phyloP scores from a whole-genome alignment of 768 basidiomycete species.

The Pulveroboletus sp. region DNA sequence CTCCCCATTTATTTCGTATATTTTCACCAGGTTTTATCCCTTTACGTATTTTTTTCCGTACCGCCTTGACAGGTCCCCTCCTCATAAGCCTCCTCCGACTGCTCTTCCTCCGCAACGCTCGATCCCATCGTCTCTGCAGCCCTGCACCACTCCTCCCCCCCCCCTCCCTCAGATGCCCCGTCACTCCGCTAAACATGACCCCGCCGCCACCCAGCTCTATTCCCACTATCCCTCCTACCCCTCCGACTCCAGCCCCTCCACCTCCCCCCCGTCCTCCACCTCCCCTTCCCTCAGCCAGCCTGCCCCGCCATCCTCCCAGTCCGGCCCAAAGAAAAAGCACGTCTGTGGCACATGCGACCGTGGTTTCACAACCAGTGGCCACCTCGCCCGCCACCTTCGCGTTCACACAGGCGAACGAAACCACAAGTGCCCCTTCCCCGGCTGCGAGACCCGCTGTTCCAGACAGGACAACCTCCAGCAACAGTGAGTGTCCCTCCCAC shows the following conservation, averaged over 20 bases:
- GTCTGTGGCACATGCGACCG: slow-evolving; percentile 70
- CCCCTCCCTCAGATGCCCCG: slow-evolving; percentile 25
- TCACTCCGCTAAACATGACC: slow-evolving; percentile 28
- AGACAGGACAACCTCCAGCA: slow-evolving; percentile 78
- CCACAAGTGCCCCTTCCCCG: slow-evolving; percentile 93
- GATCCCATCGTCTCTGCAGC: slow-evolving; percentile 25
- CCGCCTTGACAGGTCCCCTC: slow-evolving; percentile 33
- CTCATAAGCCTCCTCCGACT: slow-evolving; percentile 31
- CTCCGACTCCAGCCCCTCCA: slow-evolving; percentile 25
- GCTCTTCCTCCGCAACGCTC: slow-evolving; percentile 21
- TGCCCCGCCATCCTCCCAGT: not conserved
- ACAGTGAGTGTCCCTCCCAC: slow-evolving; percentile 20
- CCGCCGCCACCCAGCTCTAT: slow-evolving; percentile 10
- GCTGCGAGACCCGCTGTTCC: slow-evolving; percentile 87
- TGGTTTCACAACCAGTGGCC: slow-evolving; percentile 83
- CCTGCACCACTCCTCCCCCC: slow-evolving; percentile 19
- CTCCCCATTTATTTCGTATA: slow-evolving; percentile 25
- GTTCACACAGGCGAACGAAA: slow-evolving; percentile 91
- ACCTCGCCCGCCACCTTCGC: slow-evolving; percentile 81
- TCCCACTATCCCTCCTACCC: slow-evolving; percentile 22
- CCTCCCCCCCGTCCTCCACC: slow-evolving; percentile 9
- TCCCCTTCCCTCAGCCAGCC: slow-evolving; percentile 1
- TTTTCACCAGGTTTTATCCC: slow-evolving; percentile 17
- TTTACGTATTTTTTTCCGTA: slow-evolving; percentile 35
- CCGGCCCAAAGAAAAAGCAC: slow-evolving; percentile 38